Conservation (phyloP, 2,329 filamentous ascomycete genomes). For the Saccharata proteae region DNA sequence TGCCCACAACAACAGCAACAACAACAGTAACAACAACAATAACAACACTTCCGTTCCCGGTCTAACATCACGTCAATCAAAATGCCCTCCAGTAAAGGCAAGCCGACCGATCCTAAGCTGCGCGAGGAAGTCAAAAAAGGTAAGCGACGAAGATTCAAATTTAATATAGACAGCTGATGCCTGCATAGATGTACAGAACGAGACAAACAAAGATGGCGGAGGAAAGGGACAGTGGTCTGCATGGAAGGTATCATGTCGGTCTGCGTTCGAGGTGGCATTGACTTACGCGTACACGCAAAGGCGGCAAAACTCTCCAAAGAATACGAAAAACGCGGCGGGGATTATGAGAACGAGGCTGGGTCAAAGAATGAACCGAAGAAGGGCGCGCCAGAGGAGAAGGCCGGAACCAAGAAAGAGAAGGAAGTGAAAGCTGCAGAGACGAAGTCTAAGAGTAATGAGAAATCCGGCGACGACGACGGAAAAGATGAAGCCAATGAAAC, state of each 20-base stretch:
- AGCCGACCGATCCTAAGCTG: slow-evolving; percentile 33
- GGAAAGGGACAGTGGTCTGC: slow-evolving; percentile 37
- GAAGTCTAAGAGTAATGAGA: slow-evolving; percentile 14
- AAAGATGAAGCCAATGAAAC: slow-evolving; percentile 8
- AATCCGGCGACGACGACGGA: slow-evolving; percentile 8
- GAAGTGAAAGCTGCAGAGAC: slow-evolving; percentile 14
- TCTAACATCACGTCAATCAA: too few species aligned
- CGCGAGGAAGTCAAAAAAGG: slow-evolving; percentile 33
- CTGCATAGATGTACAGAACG: slow-evolving; percentile 28
- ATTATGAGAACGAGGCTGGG: slow-evolving; percentile 29
- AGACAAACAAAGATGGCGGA: slow-evolving; percentile 33
- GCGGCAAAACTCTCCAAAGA: slow-evolving; percentile 31
- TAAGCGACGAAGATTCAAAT: slow-evolving; percentile 7
- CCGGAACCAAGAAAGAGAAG: slow-evolving; percentile 14
- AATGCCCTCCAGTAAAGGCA: slow-evolving; percentile 33
- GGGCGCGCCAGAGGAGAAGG: slow-evolving; percentile 26
- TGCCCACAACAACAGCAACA: too few species aligned
- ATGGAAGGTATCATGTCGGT: slow-evolving; percentile 32
- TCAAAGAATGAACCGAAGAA: slow-evolving; percentile 34
- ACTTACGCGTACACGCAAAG: slow-evolving; percentile 13
- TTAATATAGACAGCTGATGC: neutral
- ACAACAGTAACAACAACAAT: too few species aligned
- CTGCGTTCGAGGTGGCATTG: neutral
- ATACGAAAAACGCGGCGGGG: slow-evolving; percentile 28
- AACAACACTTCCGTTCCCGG: too few species aligned